A percentile compares a stretch with the other conserved stretches of the same genome.
These are phyloP conservation scores for Termitomyces sp. DNA, from an alignment of 768 basidiomycete genomes.

Conservation along the genomic window DNA sequence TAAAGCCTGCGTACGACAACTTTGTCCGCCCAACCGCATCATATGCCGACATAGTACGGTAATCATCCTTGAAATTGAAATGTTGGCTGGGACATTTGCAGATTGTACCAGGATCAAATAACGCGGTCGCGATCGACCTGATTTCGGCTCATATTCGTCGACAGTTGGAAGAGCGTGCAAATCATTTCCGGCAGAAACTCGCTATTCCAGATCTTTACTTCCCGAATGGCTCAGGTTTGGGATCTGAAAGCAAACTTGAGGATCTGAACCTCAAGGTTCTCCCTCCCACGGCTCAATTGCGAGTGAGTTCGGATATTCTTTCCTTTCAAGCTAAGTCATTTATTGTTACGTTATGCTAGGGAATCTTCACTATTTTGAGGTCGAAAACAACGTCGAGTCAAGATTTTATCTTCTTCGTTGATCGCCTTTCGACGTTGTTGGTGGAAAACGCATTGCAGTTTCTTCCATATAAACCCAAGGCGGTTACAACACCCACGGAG, in stretches of 20 bases:
- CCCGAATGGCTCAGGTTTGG: conserved; percentile 22
- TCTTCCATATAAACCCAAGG: conserved; percentile 64
- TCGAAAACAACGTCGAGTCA: conserved; percentile 64
- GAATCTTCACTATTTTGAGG: conserved; percentile 84
- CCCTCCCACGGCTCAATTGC: conserved; percentile 74
- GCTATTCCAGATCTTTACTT: conserved; percentile 45
- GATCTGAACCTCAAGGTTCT: conserved; percentile 59
- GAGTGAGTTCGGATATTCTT: conserved; percentile 36
- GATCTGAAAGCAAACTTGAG: conserved; percentile 27
- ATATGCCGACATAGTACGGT: conserved; percentile 80
- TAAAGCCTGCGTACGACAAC: conserved; percentile 93
- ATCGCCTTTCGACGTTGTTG: conserved; percentile 79
- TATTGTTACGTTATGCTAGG: conserved; percentile 36
- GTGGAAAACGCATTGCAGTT: conserved; percentile 81
- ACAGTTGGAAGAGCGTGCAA: conserved; percentile 75
- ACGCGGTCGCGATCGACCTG: conserved; percentile 87
- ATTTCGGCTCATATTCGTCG: conserved; percentile 87
- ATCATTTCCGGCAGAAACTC: conserved; percentile 69
- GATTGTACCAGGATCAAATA: conserved; percentile 96
- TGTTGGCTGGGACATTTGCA: conserved; percentile 21
- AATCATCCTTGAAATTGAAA: background rate
- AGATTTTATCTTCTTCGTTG: conserved; percentile 92
- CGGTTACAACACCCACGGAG: conserved; percentile 64
- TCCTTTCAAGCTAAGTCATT: background rate
- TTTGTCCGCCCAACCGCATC: conserved; percentile 86